These are phyloP conservation scores for Mentha longifolia DNA, from an alignment of 257 asterid genomes.

Conservation along the genomic window DNA sequence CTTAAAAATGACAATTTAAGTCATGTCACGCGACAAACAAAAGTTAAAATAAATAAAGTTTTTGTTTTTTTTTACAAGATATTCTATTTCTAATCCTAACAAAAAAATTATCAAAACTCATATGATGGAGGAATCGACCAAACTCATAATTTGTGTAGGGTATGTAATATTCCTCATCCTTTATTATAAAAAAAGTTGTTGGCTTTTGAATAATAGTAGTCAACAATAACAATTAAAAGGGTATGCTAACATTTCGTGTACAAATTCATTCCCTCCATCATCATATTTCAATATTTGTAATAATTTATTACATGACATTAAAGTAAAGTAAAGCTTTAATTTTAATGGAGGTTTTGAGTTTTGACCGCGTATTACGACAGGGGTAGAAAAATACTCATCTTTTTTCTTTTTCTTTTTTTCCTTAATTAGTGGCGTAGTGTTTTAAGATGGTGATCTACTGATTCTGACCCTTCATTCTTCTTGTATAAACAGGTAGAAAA, in stretches of 20 bases:
- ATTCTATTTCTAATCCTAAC: neutral
- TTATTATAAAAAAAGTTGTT: neutral
- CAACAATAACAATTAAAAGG: neutral
- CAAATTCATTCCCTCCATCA: neutral
- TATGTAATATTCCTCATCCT: neutral
- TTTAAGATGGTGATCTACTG: constrained; percentile 27
- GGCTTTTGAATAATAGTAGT: constrained; percentile 6
- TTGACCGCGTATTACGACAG: neutral
- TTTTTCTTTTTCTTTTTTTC: neutral
- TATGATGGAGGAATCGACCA: constrained; percentile 12
- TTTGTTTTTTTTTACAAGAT: neutral
- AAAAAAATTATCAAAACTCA: constrained; percentile 3
- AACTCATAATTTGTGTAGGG: constrained; percentile 8
- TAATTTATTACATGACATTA: neutral
- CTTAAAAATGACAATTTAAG: neutral
- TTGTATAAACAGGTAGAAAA: constrained; percentile 24
- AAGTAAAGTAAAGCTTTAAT: neutral
- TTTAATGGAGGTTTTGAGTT: neutral
- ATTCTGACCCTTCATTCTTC: constrained; percentile 12
- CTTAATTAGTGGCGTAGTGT: constrained; percentile 28
- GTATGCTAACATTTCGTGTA: neutral
- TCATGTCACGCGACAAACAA: neutral
- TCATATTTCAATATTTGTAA: neutral
- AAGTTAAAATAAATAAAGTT: neutral
- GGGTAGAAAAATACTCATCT: neutral